Base-by-base conservation (phyloP, 1,284 basidiomycete species). In the Marasmius oreades region DNA sequence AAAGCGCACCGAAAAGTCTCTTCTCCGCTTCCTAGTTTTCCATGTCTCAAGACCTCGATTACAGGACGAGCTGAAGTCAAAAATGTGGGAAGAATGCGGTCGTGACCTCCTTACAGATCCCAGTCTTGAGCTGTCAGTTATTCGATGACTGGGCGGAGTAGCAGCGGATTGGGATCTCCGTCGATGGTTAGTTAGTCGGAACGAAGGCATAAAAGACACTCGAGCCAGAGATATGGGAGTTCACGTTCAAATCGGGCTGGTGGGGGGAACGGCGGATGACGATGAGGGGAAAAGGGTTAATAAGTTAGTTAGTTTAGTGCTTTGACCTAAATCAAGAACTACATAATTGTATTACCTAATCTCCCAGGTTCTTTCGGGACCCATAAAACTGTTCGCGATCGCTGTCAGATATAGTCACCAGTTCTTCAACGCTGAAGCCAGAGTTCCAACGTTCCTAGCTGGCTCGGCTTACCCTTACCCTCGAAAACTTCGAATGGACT, bases 81-180 rank as follows among this genome's bases (percentile, higher is more conserved):
- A 70, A 63, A 69, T 66, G 20, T 69, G 66, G 11, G 36, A 42
- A 26, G 47, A 55, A 26, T 70, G 72, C 11, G 74, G 74, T 55
- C 76, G 75, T 33, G 76, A 68, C 63, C 82, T 74, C 66, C 84
- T 84, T 53, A 70, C 69, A 7, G 80, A 66, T 43, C 68, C 65
- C 55, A 73, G 73, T 73, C 72, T 75, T 45, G 73, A 69, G 55
- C 69, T 62, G 31, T 70, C 69, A 20, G 69, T 69, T 52, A 69
- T 67, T 31, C 64, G 67, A 57, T 51, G 71, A 62, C 65, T 70
- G 42, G 66, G 62, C 52, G 71, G 74, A 20, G 74, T 73, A 16
- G 80, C 79, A n/a, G 78, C 73, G 24, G 84, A 84, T 60, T 79
- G 78, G 28, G 84, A 85, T 65, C 84, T 72, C 48, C 77, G 75